These are phyloP conservation scores for Lactifluus volemus DNA, from an alignment of 768 basidiomycete genomes.

Conservation along the genomic window DNA sequence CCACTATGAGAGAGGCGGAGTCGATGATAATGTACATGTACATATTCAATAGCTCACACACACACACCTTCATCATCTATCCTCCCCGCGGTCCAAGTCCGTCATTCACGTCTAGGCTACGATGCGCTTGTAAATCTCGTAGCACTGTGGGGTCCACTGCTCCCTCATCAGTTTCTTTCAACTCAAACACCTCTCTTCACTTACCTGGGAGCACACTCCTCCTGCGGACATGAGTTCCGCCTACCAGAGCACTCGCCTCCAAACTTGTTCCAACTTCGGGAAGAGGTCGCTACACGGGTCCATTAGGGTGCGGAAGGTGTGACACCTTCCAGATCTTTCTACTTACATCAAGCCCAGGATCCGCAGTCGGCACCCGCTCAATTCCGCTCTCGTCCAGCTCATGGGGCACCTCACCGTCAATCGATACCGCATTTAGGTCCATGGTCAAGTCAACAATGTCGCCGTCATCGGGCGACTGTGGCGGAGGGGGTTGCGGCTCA, in stretches of 20 bases:
- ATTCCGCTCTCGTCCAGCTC: constrained; percentile 75
- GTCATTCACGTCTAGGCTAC: constrained; percentile 51
- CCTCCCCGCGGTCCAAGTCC: constrained; percentile 5
- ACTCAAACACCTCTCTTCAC: not conserved
- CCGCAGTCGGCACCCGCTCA: constrained; percentile 86
- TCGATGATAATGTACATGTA: constrained; percentile 7
- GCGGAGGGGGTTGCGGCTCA: constrained; percentile 65
- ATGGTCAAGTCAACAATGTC: constrained; percentile 86
- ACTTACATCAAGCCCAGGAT: constrained; percentile 81
- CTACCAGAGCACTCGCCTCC: constrained; percentile 42
- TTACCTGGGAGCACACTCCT: constrained; percentile 90
- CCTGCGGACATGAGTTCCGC: constrained; percentile 79
- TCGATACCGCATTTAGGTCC: constrained; percentile 77
- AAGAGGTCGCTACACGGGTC: constrained; percentile 44
- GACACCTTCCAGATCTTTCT: constrained; percentile 22
- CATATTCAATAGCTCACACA: not conserved
- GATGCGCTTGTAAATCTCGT: constrained; percentile 79
- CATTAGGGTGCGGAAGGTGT: constrained; percentile 14
- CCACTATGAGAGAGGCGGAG: not conserved
- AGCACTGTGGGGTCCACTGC: constrained; percentile 84
- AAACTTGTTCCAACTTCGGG: constrained; percentile 53
- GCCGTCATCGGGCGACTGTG: constrained; percentile 71
- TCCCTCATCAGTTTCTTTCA: constrained; percentile 16
- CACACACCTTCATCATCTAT: not conserved
- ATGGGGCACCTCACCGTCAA: constrained; percentile 56